Evolutionary conservation across 2,329 filamentous ascomycete species (phyloP).

Genomic region (Fusarium metavorans): DNA sequence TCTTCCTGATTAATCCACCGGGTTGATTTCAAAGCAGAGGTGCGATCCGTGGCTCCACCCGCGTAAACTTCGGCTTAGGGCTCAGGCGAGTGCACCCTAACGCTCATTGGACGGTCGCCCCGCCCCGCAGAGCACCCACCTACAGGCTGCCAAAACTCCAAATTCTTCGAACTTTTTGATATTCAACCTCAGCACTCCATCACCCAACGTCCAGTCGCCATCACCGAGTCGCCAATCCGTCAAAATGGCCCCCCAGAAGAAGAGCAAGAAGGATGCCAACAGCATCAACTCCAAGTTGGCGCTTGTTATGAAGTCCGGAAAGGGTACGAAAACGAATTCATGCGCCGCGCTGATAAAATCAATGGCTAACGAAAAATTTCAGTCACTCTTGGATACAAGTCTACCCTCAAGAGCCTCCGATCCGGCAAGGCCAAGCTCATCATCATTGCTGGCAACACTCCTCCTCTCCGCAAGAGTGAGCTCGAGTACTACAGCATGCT

Average conservation of each 20-base stretch:
- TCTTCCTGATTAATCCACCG: conserved; percentile 47
- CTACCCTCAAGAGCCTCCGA: conserved; percentile 83
- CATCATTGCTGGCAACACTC: conserved; percentile 93
- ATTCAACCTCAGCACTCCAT: conserved; percentile 44
- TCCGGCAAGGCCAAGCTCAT: conserved; percentile 99
- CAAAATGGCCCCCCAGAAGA: conserved; percentile 79
- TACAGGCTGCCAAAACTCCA: conserved; percentile 40
- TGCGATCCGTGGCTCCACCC: conserved; percentile 36
- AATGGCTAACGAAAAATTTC: conserved; percentile 29
- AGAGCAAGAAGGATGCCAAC: conserved; percentile 87
- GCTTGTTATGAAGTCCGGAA: conserved; percentile 75
- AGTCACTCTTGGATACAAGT: conserved; percentile 59
- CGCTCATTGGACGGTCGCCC: conserved; percentile 47
- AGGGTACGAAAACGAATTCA: conserved; percentile 69
- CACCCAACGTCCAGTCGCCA: conserved; percentile 49
- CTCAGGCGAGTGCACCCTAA: conserved; percentile 30
- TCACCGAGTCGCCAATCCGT: conserved; percentile 53
- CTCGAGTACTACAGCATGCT: conserved; percentile 96
- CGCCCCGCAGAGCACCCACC: conserved; percentile 38
- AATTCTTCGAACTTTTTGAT: conserved; percentile 40
- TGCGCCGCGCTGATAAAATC: background rate
- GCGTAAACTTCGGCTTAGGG: conserved; percentile 58
- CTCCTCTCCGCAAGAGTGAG: conserved; percentile 97
- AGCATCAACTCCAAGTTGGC: conserved; percentile 72
- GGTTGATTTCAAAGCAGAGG: conserved; percentile 68